A percentile compares a stretch with the other conserved stretches of the same genome.
Evolutionary conservation across 2,329 filamentous ascomycete genomes (phyloP).

Genomic region (Blastomyces gilchristii): DNA sequence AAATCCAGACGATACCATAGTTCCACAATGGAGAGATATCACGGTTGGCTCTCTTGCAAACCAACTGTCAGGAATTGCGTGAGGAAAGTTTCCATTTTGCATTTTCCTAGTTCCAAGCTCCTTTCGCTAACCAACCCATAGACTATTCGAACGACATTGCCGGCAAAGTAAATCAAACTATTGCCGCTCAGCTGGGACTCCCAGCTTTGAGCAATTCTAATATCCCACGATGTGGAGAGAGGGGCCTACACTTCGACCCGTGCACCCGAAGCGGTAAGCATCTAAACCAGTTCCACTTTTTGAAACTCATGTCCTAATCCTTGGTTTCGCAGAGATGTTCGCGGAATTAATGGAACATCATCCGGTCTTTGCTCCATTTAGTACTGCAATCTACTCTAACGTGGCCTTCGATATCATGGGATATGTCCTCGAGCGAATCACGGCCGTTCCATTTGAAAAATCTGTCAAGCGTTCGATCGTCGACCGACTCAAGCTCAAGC

Average conservation of each 20-base stretch:
- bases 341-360: constrained; percentile 22
- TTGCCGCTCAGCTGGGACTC: background rate
- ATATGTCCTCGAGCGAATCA: constrained; percentile 29
- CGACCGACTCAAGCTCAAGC: constrained; percentile 24
- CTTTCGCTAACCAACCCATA: background rate
- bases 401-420: constrained; percentile 31
- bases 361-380: constrained; percentile 26
- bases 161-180: background rate
- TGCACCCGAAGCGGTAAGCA: constrained; percentile 4
- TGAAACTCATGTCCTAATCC: background rate
- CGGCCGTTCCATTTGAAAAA: constrained; percentile 24
- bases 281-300: too few relatives aligned
- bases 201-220: background rate
- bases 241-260: background rate
- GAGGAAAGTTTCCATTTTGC: constrained; percentile 1
- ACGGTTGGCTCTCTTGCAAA: constrained; percentile 12
- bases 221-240: constrained; percentile 1
- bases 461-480: constrained; percentile 26
- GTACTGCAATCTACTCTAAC: constrained; percentile 33
- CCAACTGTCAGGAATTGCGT: constrained; percentile 11
- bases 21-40: constrained; percentile 11
- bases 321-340: constrained; percentile 22
- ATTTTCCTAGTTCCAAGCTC: background rate
- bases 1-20: background rate
- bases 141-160: background rate